These are phyloP conservation scores for Capniomyces stellatus DNA, from an alignment of 371 early-diverging fungal species.

Conservation along the genomic window DNA sequence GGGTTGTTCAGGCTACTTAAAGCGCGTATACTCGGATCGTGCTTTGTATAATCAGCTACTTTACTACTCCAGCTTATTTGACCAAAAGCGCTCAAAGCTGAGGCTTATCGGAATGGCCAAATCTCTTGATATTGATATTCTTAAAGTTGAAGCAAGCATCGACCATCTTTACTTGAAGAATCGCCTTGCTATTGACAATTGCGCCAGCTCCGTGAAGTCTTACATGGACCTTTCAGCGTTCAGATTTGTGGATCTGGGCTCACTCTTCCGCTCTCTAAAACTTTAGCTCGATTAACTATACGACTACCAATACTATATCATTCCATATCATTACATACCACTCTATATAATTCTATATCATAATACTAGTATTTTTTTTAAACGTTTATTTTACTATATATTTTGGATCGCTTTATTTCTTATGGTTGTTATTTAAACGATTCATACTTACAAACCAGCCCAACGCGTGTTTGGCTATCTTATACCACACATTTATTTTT, in stretches of 20 bases:
- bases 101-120: slow-evolving; percentile 11
- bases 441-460: no score
- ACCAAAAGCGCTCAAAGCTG: slow-evolving; percentile 16
- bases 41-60: slow-evolving; percentile 42
- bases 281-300: background rate
- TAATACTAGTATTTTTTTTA: no score
- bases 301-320: no score
- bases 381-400: no score
- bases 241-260: slow-evolving; percentile 2
- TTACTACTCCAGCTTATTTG: slow-evolving; percentile 39
- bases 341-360: no score
- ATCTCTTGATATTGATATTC: background rate
- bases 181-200: background rate
- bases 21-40: slow-evolving; percentile 28
- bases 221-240: slow-evolving; percentile 1
- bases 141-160: background rate
- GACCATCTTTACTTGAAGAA: background rate
- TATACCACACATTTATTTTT: no score
- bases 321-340: no score
- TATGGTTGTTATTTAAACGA: no score
- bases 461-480: no score
- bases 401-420: no score
- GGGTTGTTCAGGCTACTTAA: background rate
- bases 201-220: background rate
- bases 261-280: slow-evolving; percentile 1